Evolutionary conservation across 805 yeast species (phyloP).

Genomic region (Blastobotrys chiropterorum): DNA sequence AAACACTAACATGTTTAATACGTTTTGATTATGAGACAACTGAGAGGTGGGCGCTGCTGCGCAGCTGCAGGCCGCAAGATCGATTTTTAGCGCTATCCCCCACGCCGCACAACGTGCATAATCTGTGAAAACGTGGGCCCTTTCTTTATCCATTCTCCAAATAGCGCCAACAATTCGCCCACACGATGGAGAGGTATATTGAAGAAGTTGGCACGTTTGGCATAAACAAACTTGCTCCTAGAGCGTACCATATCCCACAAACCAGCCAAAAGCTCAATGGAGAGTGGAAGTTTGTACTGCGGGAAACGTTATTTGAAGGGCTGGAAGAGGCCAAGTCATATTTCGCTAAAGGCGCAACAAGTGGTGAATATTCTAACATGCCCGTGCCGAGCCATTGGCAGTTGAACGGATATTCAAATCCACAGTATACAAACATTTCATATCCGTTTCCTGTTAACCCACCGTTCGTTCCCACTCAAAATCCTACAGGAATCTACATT

Average conservation of each 20-base stretch:
- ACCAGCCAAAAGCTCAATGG: constrained; percentile 21
- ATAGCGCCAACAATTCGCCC: too few relatives aligned
- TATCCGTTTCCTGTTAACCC: constrained; percentile 33
- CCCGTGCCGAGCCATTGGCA: constrained; percentile 36
- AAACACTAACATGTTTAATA: too few relatives aligned
- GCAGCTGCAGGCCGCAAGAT: too few relatives aligned
- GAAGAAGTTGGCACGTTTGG: constrained; percentile 14
- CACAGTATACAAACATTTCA: constrained; percentile 32
- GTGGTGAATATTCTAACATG: constrained; percentile 19
- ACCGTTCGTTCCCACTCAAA: constrained; percentile 31
- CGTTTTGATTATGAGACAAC: too few relatives aligned
- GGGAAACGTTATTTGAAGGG: constrained; percentile 13
- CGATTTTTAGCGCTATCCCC: too few relatives aligned
- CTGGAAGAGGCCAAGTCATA: constrained; percentile 4
- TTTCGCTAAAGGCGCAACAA: too few relatives aligned
- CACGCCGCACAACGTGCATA: too few relatives aligned
- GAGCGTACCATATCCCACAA: constrained; percentile 17
- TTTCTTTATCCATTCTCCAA: neutral
- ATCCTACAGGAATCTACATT: constrained; percentile 33
- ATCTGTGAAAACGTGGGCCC: neutral
- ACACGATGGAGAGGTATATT: constrained; percentile 12
- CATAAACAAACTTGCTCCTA: constrained; percentile 12
- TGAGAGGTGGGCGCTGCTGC: too few relatives aligned
- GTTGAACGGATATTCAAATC: constrained; percentile 32
- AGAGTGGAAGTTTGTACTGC: constrained; percentile 23